A percentile compares a stretch with the other conserved stretches of the same genome.
These are phyloP conservation scores for Euclidium syriacum DNA, from an alignment of 345 rosid genomes.

Conservation along the genomic window DNA sequence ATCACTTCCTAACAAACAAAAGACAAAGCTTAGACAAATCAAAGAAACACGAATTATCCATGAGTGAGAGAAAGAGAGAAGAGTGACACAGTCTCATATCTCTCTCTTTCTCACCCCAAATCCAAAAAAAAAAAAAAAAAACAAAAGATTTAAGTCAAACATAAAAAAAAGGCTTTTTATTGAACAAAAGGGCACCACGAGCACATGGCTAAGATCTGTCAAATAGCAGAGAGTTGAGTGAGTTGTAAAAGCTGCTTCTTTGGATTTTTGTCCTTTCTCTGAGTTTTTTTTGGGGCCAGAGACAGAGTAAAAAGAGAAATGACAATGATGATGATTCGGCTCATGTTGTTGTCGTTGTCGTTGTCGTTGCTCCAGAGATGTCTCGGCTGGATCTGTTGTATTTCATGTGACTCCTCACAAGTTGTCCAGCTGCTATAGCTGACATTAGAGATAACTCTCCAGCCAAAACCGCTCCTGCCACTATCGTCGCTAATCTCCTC, in stretches of 20 bases:
- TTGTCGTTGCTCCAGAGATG: constrained; percentile 34
- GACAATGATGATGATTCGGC: not conserved
- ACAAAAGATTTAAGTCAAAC: constrained; percentile 16
- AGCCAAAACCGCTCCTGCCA: constrained; percentile 78
- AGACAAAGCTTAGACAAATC: constrained; percentile 22
- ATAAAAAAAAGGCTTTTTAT: constrained; percentile 8
- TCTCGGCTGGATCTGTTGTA: constrained; percentile 85
- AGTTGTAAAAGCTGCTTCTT: constrained; percentile 21
- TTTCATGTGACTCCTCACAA: constrained; percentile 83
- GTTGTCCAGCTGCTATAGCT: constrained; percentile 88
- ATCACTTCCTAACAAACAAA: constrained; percentile 25
- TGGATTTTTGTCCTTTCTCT: constrained; percentile 7
- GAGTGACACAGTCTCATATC: not conserved
- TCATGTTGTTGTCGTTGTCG: constrained; percentile 10
- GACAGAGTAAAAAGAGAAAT: not conserved
- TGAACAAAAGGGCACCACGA: constrained; percentile 25
- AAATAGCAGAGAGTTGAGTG: constrained; percentile 18
- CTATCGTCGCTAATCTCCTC: constrained; percentile 60
- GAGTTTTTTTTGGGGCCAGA: constrained; percentile 14
- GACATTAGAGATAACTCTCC: constrained; percentile 88
- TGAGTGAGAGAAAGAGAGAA: not conserved
- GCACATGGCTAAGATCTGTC: constrained; percentile 26
- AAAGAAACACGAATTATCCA: constrained; percentile 31
- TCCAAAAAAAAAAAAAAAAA: not conserved
- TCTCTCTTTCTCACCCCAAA: not conserved